Evolutionary conservation across 202 grass and related monocot species (phyloP).

Genomic region (Setaria viridis): DNA sequence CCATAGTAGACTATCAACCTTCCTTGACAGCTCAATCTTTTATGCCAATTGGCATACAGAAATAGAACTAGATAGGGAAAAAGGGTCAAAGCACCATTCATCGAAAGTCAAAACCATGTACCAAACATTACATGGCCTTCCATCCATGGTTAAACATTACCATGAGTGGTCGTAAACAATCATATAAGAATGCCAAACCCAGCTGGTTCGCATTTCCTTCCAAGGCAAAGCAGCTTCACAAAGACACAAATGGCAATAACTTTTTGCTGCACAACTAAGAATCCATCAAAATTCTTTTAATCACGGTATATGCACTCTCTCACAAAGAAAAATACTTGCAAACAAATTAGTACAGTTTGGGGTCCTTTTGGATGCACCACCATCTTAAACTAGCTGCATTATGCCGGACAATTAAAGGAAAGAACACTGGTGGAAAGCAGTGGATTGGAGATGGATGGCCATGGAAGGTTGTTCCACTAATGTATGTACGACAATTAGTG

Average conservation of each 20-base stretch:
- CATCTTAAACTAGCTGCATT: slow-evolving; percentile 44
- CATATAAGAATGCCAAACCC: slow-evolving; percentile 35
- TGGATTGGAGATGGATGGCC: slow-evolving; percentile 45
- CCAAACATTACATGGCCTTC: neutral
- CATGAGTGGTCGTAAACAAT: slow-evolving; percentile 4
- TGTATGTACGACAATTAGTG: slow-evolving; percentile 10
- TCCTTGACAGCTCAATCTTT: neutral
- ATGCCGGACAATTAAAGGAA: slow-evolving; percentile 37
- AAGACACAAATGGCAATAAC: neutral
- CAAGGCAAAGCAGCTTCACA: slow-evolving; percentile 25
- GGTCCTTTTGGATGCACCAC: neutral
- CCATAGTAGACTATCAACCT: neutral
- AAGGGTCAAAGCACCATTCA: neutral
- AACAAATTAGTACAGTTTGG: slow-evolving; percentile 49
- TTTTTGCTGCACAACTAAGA: slow-evolving; percentile 18
- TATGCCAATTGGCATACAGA: neutral
- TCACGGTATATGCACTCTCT: slow-evolving; percentile 32
- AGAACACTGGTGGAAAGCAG: slow-evolving; percentile 21
- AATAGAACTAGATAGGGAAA: neutral
- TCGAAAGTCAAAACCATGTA: neutral
- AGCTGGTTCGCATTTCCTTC: slow-evolving; percentile 42
- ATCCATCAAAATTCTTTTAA: neutral
- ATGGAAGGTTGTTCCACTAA: slow-evolving; percentile 50
- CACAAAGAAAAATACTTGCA: slow-evolving; percentile 1
- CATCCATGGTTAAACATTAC: slow-evolving; percentile 12